Base-by-base conservation (phyloP, 225 moss, liverwort and hornwort genomes). In the Rhytidiadelphus loreus region DNA sequence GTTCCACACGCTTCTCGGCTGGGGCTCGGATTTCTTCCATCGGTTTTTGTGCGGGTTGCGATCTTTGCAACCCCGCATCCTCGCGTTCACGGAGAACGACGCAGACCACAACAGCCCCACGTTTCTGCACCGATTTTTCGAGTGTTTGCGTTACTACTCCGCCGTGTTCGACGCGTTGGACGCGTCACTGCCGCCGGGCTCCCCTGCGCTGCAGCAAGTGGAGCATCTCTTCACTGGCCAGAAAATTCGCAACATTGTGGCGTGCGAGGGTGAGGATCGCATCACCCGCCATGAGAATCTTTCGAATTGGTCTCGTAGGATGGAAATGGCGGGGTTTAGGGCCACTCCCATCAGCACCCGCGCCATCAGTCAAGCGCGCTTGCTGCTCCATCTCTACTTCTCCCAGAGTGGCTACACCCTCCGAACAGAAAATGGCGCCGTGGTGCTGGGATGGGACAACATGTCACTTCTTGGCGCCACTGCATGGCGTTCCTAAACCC, bases 161-260 rank as follows among this genome's bases (percentile, higher is more conserved):
- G 98, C 98, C 5, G 93, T 99, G 33, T 99, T 95, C 82, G 98
- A 99, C 77, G 98, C 97, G 7, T 95, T 99, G 74, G 98, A 99
- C 81, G 96, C 98, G 11, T 96, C 98, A 25, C 83, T 99, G 41
- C 97, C 97, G 14, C 81, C 93, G 11, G 96, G 95, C 53, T 97
- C 97, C 5, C 87, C 89, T 18, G 91, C 94, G 16, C 88, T 97
- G 79, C 94, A 96, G 76, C 95, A 93, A 86, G 95, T 96, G 88
- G 98, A 99, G 90, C 94, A 92, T 35, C 89, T 97, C 30, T 96
- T 99, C 80, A 92, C 98, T 5, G 97, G 97, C 12, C 97, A 99
- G 84, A 97, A 99, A 87, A 99, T 99, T 52, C 94, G 95, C 63
- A 99, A 99, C 80, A 97, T 99, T 18, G 94, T 99, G 46, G 97